Evolutionary conservation across 73 alveolate species (phyloP).

Genomic region (Vitrella brassicaformis): DNA sequence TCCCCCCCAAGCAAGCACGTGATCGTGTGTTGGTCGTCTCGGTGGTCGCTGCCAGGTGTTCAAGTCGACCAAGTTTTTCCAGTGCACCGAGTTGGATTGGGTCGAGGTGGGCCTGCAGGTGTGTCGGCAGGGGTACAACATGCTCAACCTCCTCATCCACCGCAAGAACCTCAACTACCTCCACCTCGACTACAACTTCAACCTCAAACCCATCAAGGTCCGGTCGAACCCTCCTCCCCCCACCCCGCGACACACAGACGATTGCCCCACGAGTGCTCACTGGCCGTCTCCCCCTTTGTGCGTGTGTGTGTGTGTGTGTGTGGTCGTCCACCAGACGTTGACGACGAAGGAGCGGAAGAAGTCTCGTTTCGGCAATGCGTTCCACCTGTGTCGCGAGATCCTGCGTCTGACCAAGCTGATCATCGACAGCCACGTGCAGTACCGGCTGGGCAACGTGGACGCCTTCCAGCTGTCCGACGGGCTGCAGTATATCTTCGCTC

Average conservation of each 20-base stretch:
- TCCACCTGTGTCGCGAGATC: slow-evolving; percentile 98
- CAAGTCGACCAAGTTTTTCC: slow-evolving; percentile 63
- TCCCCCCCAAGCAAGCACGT: too few species aligned
- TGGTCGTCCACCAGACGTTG: too few species aligned
- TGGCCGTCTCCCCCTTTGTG: too few species aligned
- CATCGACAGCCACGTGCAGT: slow-evolving; percentile 95
- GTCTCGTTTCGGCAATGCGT: slow-evolving; percentile 99
- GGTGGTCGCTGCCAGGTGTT: too few species aligned
- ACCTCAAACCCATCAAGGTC: slow-evolving; percentile 98
- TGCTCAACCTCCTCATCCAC: slow-evolving; percentile 96
- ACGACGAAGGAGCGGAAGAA: slow-evolving; percentile 80
- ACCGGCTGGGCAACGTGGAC: slow-evolving; percentile 95
- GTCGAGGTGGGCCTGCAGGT: slow-evolving; percentile 98
- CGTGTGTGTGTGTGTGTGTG: too few species aligned
- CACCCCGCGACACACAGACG: too few species aligned
- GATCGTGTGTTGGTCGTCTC: too few species aligned
- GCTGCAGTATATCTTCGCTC: slow-evolving; percentile 93
- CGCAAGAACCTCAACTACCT: slow-evolving; percentile 96
- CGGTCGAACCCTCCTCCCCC: slow-evolving; percentile 95
- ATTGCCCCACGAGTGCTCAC: too few species aligned
- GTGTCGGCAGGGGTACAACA: slow-evolving; percentile 98
- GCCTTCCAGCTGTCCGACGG: slow-evolving; percentile 99
- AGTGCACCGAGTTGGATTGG: slow-evolving; percentile 98
- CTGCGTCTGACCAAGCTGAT: slow-evolving; percentile 90
- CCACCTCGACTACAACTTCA: slow-evolving; percentile 98